Base-by-base conservation (phyloP, 1,284 basidiomycete genomes). In the Malassezia cuniculi region DNA sequence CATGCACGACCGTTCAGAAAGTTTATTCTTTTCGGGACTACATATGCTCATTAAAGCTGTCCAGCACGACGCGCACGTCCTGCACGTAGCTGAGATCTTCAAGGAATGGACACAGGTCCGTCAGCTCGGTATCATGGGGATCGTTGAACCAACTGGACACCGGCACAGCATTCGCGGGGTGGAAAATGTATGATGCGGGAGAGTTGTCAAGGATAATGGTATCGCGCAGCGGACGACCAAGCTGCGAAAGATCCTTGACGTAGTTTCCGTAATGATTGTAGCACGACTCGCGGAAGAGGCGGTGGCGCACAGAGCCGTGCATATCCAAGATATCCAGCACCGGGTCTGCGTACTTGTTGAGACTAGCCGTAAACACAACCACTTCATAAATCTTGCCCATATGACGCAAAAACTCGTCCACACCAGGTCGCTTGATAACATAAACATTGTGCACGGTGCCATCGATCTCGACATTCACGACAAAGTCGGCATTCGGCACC, bases 261-360 rank as follows among this genome's bases (percentile, higher is more conserved):
- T 95, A 97, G 71, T 93, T 97, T 38, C 93, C 93, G 70, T 83
- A 82, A 71, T 97, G 93, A 68, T 95, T 95, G 70, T 94, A 95
- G 71, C 90, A 99, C 61, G 85, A 89, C 71, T 99, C 90, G 44
- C 90, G 75, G 78, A 99, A 99, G 37, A 99, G 71, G 40, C 93
- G 77, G 69, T 99, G 90, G n/a, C 82, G 74, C 18, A 97, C 89
- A 6, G 89, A 85, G 36, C 79, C 80, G 68, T 89, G 80, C 17
- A 83, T 75, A 64, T 99, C 90, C 34, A 99, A 76, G 69, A 90
- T 93, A 73, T 97, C 93, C 40, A 97, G 73, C 8, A 99, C 90
- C 2, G 90, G 90, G 66, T 99, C 90, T 41, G 93, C 90, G 61
- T 99, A 99, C 83, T 97, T 97, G 75, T 84, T 87, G 42, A 99